These are phyloP conservation scores for Wickerhamomyces canadensis DNA, from an alignment of 805 yeast species.

Conservation along the genomic window DNA sequence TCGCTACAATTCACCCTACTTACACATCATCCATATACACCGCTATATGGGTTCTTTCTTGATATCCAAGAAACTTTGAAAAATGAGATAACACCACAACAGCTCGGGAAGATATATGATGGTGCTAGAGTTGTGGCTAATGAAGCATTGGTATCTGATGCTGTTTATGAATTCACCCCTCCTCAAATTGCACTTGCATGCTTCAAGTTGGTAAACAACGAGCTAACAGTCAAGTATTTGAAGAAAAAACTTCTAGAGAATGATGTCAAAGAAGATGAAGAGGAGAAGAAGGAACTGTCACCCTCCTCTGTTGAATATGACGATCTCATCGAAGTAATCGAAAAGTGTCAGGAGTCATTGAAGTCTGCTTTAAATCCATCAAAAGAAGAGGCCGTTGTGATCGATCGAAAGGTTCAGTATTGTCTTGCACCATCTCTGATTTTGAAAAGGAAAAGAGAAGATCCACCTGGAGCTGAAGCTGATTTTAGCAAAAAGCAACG, in stretches of 20 bases:
- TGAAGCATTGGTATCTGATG: slow-evolving; percentile 73
- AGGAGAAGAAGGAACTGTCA: slow-evolving; percentile 5
- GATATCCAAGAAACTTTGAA: slow-evolving; percentile 67
- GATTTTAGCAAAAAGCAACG: slow-evolving; percentile 24
- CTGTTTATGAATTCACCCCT: slow-evolving; percentile 74
- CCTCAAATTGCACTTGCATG: slow-evolving; percentile 95
- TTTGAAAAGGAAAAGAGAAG: slow-evolving; percentile 39
- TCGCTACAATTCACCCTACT: slow-evolving; percentile 71
- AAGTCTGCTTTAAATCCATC: slow-evolving; percentile 39
- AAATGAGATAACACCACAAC: slow-evolving; percentile 40
- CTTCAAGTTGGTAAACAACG: slow-evolving; percentile 59
- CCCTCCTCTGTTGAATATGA: slow-evolving; percentile 27
- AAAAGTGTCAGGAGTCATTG: slow-evolving; percentile 42
- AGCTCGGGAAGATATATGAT: slow-evolving; percentile 67
- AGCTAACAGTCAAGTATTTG: slow-evolving; percentile 60
- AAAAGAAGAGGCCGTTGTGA: slow-evolving; percentile 54
- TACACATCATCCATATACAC: slow-evolving; percentile 84
- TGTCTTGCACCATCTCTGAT: slow-evolving; percentile 54
- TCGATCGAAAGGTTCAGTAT: slow-evolving; percentile 60
- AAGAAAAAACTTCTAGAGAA: slow-evolving; percentile 45
- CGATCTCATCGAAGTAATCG: slow-evolving; percentile 39
- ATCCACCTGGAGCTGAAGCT: slow-evolving; percentile 18
- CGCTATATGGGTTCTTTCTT: slow-evolving; percentile 90
- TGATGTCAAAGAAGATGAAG: slow-evolving; percentile 9
- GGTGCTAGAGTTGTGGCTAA: slow-evolving; percentile 59